phyloP scores from a whole-genome alignment of 495 filamentous ascomycete species.

The Talaromyces trachyspermus region DNA sequence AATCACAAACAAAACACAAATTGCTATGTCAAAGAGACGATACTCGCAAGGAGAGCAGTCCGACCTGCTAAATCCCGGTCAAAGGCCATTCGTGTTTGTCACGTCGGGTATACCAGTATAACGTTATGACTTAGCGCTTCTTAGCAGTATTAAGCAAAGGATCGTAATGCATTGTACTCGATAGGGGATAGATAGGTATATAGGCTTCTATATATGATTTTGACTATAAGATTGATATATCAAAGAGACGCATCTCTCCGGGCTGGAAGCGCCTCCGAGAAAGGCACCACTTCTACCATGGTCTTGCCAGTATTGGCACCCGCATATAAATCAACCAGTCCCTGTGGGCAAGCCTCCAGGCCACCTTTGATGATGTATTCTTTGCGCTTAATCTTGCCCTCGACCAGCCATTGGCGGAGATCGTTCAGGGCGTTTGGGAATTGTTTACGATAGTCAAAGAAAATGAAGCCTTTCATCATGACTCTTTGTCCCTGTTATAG shows the following conservation, averaged over 20 bases:
- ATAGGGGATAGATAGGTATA: too few relatives aligned
- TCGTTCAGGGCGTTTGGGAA: slow-evolving; percentile 38
- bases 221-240: too few relatives aligned
- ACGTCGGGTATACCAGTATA: too few relatives aligned
- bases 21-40: too few relatives aligned
- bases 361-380: slow-evolving; percentile 48
- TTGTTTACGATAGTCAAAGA: slow-evolving; percentile 43
- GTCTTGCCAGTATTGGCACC: slow-evolving; percentile 48
- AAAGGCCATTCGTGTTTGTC: too few relatives aligned
- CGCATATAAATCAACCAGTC: slow-evolving; percentile 40
- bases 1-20: too few relatives aligned
- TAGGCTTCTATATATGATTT: too few relatives aligned
- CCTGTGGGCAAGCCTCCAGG: slow-evolving; percentile 41
- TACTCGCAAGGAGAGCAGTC: too few relatives aligned
- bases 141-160: too few relatives aligned
- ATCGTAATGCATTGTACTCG: too few relatives aligned
- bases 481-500: slow-evolving; percentile 36
- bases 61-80: too few relatives aligned
- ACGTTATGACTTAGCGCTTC: too few relatives aligned
- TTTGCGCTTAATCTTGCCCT: slow-evolving; percentile 51
- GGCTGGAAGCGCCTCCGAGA: slow-evolving; percentile 20
- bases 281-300: slow-evolving; percentile 40
- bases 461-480: slow-evolving; percentile 50
- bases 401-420: slow-evolving; percentile 39
- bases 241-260: background rate